Conservation (phyloP, 2,329 filamentous ascomycete species). For the Talaromyces sp. region DNA sequence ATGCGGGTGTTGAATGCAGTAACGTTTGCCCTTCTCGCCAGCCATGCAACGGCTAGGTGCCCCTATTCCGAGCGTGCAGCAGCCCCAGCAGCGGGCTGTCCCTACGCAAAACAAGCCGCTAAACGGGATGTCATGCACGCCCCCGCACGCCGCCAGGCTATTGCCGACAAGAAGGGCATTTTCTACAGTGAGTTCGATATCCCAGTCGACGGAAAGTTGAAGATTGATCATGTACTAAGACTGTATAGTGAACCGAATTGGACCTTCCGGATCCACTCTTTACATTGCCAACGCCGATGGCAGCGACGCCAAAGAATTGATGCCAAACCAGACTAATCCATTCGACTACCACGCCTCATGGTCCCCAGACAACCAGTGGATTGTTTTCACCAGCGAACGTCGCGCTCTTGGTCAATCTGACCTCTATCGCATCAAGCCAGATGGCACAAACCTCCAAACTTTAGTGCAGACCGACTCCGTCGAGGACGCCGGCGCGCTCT, state of each 20-base stretch:
- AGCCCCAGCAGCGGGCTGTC: not conserved
- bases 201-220: not conserved
- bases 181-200: not conserved
- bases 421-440: conserved; percentile 36
- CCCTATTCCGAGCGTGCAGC: not conserved
- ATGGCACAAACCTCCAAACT: conserved; percentile 34
- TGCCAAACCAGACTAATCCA: conserved; percentile 25
- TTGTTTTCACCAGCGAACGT: conserved; percentile 42
- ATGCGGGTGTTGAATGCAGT: not conserved
- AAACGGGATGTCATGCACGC: not conserved
- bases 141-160: not conserved
- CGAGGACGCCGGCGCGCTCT: conserved; percentile 29
- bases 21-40: not conserved
- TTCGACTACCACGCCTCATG: conserved; percentile 43
- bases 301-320: conserved; percentile 35
- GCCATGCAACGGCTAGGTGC: not conserved
- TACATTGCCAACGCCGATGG: conserved; percentile 41
- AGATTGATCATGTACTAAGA: not conserved
- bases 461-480: not conserved
- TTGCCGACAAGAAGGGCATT: not conserved
- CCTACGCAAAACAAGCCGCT: not conserved
- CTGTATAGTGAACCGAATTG: conserved; percentile 35
- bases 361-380: conserved; percentile 40
- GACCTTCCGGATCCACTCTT: conserved; percentile 25
- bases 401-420: conserved; percentile 42